phyloP scores from a whole-genome alignment of 768 basidiomycete genomes.

The Paxillus ammoniavirescens region DNA sequence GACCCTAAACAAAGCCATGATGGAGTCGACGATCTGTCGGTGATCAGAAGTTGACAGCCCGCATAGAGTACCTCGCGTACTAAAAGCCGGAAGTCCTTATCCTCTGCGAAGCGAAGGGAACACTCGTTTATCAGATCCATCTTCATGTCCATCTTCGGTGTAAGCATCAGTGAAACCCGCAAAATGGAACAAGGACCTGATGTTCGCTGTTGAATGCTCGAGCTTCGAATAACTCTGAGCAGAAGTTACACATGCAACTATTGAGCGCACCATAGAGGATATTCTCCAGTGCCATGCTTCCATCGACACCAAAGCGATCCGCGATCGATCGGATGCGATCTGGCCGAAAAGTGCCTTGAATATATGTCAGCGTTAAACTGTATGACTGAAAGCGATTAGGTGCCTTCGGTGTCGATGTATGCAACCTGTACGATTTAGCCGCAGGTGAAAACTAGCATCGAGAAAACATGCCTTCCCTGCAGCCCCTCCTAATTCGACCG shows the following conservation, averaged over 20 bases:
- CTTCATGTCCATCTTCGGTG: slow-evolving; percentile 39
- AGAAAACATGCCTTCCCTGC: slow-evolving; percentile 66
- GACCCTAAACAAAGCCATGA: slow-evolving; percentile 95
- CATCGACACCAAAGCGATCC: slow-evolving; percentile 92
- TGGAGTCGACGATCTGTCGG: slow-evolving; percentile 85
- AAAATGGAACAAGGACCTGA: slow-evolving; percentile 49
- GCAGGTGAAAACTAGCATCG: slow-evolving; percentile 1
- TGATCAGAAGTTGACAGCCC: slow-evolving; percentile 5
- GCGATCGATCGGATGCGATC: slow-evolving; percentile 91
- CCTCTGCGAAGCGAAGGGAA: slow-evolving; percentile 84
- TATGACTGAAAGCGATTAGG: background rate
- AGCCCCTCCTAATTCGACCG: slow-evolving; percentile 86
- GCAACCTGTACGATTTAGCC: slow-evolving; percentile 56
- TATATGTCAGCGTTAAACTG: slow-evolving; percentile 20
- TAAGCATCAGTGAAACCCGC: slow-evolving; percentile 1
- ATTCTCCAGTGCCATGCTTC: slow-evolving; percentile 83
- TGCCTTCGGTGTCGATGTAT: slow-evolving; percentile 87
- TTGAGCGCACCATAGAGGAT: slow-evolving; percentile 72
- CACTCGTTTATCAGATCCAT: slow-evolving; percentile 93
- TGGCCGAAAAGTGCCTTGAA: slow-evolving; percentile 88
- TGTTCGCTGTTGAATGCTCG: slow-evolving; percentile 93
- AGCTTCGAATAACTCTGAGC: slow-evolving; percentile 43
- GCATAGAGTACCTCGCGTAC: slow-evolving; percentile 32
- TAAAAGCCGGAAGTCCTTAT: slow-evolving; percentile 77
- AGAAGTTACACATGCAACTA: background rate